These are phyloP conservation scores for Peronospora farinosa DNA, from an alignment of 352 stramenopile genomes.

Conservation along the genomic window DNA sequence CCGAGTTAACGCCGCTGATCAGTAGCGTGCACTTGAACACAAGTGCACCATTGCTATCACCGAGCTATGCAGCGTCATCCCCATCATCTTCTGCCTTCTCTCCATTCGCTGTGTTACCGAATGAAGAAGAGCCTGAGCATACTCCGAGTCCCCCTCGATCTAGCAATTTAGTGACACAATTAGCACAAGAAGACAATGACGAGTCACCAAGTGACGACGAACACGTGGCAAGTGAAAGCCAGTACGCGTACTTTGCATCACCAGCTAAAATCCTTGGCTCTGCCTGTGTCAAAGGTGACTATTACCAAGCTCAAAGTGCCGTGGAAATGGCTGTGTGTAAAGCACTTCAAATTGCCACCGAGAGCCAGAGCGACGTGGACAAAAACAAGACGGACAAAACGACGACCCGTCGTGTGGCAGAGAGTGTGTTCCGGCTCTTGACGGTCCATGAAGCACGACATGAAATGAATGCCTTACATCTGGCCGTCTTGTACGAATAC, in stretches of 20 bases:
- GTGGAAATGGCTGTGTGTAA: conserved; percentile 52
- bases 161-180: conserved; percentile 13
- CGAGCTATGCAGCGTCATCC: conserved; percentile 40
- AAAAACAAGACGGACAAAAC: conserved; percentile 5
- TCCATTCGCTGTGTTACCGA: conserved; percentile 24
- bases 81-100: conserved; percentile 38
- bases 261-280: conserved; percentile 59
- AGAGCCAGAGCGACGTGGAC: conserved; percentile 17
- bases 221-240: conserved; percentile 25
- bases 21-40: background rate
- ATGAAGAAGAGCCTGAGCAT: conserved; percentile 5
- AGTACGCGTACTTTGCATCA: conserved; percentile 51
- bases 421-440: conserved; percentile 45
- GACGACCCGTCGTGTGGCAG: conserved; percentile 15
- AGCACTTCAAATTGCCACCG: conserved; percentile 17
- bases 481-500: conserved; percentile 75
- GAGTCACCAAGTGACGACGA: conserved; percentile 24
- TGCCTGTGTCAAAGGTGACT: conserved; percentile 73
- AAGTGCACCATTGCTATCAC: conserved; percentile 32
- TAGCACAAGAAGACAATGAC: conserved; percentile 14
- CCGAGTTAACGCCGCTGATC: conserved; percentile 60
- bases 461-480: conserved; percentile 68
- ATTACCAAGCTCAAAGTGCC: conserved; percentile 56
- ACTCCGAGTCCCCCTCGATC: conserved; percentile 12
- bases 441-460: conserved; percentile 61